phyloP scores from a whole-genome alignment of 768 basidiomycete genomes.

The Tephrocybe rancida region DNA sequence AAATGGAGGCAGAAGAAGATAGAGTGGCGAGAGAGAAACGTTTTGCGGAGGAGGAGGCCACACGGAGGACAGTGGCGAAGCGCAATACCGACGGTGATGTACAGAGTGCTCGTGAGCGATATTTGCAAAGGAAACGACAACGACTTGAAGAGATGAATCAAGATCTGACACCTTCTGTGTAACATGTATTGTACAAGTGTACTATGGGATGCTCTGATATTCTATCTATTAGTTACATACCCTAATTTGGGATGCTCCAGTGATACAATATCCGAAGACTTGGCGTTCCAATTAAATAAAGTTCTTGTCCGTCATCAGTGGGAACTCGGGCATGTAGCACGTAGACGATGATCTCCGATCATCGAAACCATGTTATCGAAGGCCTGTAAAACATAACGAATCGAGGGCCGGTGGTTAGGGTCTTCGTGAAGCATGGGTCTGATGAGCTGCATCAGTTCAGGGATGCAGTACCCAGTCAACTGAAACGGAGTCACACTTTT shows the following conservation, averaged over 20 bases:
- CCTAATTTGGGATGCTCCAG: not conserved
- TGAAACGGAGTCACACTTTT: constrained; percentile 22
- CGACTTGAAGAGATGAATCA: constrained; percentile 54
- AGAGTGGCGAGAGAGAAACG: constrained; percentile 58
- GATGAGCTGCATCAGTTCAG: constrained; percentile 59
- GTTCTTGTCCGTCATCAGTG: no score
- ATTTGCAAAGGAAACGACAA: constrained; percentile 77
- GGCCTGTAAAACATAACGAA: constrained; percentile 45
- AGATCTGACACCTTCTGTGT: constrained; percentile 18
- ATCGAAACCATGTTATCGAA: constrained; percentile 52
- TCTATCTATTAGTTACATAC: not conserved
- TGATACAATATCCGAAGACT: no score
- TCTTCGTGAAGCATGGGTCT: constrained; percentile 60
- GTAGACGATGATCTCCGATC: constrained; percentile 37
- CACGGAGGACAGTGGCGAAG: constrained; percentile 66
- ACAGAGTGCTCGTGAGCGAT: constrained; percentile 73
- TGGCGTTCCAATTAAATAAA: no score
- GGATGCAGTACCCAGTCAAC: constrained; percentile 59
- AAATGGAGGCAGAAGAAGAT: constrained; percentile 76
- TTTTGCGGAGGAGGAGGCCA: constrained; percentile 62
- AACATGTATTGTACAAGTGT: constrained; percentile 4
- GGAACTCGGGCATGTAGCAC: constrained; percentile 17
- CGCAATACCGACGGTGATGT: constrained; percentile 79
- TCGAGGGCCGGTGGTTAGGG: constrained; percentile 55
- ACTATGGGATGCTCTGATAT: constrained; percentile 2